phyloP scores from a whole-genome alignment of 1,284 basidiomycete species.

The Trametes sp. region DNA sequence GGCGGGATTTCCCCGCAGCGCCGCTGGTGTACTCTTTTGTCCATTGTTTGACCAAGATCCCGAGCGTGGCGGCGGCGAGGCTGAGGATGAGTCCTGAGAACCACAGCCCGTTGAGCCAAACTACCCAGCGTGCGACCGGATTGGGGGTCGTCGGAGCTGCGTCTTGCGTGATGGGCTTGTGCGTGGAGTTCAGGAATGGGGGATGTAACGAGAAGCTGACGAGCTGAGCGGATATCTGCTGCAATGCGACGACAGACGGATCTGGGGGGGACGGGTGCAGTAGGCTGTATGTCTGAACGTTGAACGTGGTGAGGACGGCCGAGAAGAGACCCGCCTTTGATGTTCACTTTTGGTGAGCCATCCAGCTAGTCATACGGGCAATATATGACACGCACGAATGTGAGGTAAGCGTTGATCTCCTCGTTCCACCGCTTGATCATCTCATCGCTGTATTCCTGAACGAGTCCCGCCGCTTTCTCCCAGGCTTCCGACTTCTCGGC shows the following conservation, averaged over 20 bases:
- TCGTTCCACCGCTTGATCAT: slow-evolving; percentile 5
- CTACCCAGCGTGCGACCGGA: slow-evolving; percentile 35
- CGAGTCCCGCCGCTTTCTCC: neutral
- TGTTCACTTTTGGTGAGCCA: neutral
- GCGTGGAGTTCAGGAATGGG: no score
- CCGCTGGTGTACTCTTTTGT: no score
- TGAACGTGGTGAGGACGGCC: no score
- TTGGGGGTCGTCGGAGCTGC: neutral
- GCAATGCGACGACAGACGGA: neutral
- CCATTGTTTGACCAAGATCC: no score
- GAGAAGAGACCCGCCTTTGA: no score
- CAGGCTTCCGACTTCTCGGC: neutral
- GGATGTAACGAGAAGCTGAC: neutral
- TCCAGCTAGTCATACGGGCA: no score
- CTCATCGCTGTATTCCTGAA: slow-evolving; percentile 1
- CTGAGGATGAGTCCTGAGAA: slow-evolving; percentile 11
- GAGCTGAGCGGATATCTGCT: neutral
- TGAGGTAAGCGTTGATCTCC: no score
- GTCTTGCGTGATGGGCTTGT: neutral
- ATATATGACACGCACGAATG: neutral
- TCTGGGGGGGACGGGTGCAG: no score
- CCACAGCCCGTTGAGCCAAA: slow-evolving; percentile 42
- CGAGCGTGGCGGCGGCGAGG: no score
- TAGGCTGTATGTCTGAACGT: no score
- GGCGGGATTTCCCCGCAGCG: no score